phyloP scores from a whole-genome alignment of 352 stramenopile species.

The Phytophthora sp. region DNA sequence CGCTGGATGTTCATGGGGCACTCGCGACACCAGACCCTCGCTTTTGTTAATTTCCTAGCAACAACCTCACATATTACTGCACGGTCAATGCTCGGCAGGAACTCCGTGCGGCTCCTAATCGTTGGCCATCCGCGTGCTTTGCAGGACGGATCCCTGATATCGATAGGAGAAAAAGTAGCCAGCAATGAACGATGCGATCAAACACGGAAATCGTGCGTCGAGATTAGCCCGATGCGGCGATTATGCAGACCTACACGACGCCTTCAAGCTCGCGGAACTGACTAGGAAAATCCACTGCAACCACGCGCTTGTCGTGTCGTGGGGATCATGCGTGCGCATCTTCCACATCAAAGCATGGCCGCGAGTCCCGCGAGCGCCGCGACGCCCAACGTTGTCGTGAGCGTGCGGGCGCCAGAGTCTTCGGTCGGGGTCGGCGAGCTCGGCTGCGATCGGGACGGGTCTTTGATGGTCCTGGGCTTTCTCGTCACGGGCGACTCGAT shows the following conservation, averaged over 20 bases:
- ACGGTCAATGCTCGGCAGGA: not conserved
- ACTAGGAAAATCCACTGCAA: conserved; percentile 36
- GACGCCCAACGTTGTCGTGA: conserved; percentile 7
- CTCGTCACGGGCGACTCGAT: conserved; percentile 14
- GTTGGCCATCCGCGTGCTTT: not conserved
- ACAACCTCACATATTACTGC: not conserved
- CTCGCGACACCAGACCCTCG: too few species aligned
- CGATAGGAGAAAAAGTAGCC: conserved; percentile 19
- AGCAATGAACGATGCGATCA: conserved; percentile 23
- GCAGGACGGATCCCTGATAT: conserved; percentile 19
- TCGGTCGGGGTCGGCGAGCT: conserved; percentile 12
- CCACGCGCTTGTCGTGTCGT: conserved; percentile 28
- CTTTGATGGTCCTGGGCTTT: conserved; percentile 14
- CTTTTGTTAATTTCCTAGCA: too few species aligned
- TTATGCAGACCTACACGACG: conserved; percentile 15
- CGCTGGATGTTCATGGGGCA: not conserved
- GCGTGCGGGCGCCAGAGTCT: conserved; percentile 9
- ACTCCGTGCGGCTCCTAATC: conserved; percentile 2
- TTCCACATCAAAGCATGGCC: conserved; percentile 28
- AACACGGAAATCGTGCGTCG: conserved; percentile 32
- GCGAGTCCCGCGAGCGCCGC: conserved; percentile 17
- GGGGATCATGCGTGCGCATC: conserved; percentile 26
- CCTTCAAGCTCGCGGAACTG: conserved; percentile 26
- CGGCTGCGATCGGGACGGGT: conserved; percentile 15
- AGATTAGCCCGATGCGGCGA: conserved; percentile 25